These are phyloP conservation scores for Cercospora zeae-maydis DNA, from an alignment of 2,329 filamentous ascomycete genomes.

Conservation along the genomic window DNA sequence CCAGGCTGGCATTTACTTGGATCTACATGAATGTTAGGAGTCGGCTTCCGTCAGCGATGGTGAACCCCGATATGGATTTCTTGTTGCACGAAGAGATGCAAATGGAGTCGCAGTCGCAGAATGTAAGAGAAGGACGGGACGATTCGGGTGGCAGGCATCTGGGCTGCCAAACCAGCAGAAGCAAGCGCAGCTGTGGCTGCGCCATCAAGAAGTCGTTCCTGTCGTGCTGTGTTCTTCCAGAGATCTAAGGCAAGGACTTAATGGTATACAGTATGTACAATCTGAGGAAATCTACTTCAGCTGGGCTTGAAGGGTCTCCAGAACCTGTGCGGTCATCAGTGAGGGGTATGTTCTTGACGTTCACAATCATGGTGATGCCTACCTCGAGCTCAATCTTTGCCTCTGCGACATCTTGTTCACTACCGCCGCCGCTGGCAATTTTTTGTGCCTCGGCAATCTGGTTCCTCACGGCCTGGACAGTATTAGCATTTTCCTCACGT, in stretches of 20 bases:
- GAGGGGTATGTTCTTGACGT: neutral
- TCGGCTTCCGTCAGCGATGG: neutral
- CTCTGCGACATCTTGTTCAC: conserved; percentile 96
- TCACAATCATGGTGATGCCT: conserved; percentile 36
- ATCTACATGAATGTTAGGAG: conserved; percentile 4
- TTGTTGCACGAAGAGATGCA: neutral
- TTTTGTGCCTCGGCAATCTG: conserved; percentile 96
- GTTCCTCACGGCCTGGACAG: conserved; percentile 66
- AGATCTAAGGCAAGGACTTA: conserved; percentile 10
- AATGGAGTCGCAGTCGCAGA: neutral
- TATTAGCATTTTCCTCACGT: neutral
- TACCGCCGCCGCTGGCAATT: conserved; percentile 83
- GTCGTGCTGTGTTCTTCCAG: neutral
- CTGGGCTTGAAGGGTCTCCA: conserved; percentile 76
- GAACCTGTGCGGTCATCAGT: conserved; percentile 53
- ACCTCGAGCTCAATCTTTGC: conserved; percentile 98
- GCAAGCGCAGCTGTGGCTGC: neutral
- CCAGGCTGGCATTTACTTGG: conserved; percentile 1
- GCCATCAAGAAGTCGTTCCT: neutral
- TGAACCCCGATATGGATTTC: neutral
- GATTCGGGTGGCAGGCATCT: neutral
- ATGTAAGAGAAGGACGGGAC: neutral
- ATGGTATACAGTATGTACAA: conserved; percentile 31
- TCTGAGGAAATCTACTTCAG: conserved; percentile 62
- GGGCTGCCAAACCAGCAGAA: neutral